Evolutionary conservation across 2,329 filamentous ascomycete genomes (phyloP).

Genomic region (Cercospora brassicicola): DNA sequence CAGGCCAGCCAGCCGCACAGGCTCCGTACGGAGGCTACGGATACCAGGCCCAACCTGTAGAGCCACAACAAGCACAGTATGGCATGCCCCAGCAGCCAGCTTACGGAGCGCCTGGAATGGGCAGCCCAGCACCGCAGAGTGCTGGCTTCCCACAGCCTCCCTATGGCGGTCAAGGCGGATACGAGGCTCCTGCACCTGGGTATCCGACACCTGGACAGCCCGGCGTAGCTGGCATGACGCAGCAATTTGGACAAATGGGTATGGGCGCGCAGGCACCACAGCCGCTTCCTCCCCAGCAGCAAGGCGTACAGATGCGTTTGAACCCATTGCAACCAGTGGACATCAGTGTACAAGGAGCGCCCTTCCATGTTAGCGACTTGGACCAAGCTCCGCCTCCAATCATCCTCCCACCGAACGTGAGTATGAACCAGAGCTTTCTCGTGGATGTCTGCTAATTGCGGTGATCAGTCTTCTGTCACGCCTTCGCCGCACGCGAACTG

Average conservation of each 20-base stretch:
- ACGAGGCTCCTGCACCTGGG: conserved; percentile 58
- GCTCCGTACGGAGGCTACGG: conserved; percentile 32
- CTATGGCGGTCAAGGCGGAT: conserved; percentile 54
- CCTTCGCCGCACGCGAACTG: conserved; percentile 90
- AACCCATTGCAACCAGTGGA: conserved; percentile 94
- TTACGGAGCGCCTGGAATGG: conserved; percentile 30
- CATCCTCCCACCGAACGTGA: conserved; percentile 85
- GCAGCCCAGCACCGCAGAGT: conserved; percentile 23
- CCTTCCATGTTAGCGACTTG: conserved; percentile 90
- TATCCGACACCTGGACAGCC: conserved; percentile 24
- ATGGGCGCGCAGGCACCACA: conserved; percentile 54
- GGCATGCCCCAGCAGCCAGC: conserved; percentile 38
- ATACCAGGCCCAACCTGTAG: conserved; percentile 47
- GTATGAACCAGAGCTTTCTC: conserved; percentile 40
- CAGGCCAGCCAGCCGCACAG: conserved; percentile 44
- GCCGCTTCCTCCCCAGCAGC: conserved; percentile 51
- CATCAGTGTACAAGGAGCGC: conserved; percentile 71
- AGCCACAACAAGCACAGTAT: conserved; percentile 35
- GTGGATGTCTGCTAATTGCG: not conserved
- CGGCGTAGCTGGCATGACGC: conserved; percentile 54
- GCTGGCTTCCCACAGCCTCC: conserved; percentile 43
- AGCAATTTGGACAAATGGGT: conserved; percentile 76
- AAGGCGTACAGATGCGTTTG: conserved; percentile 55
- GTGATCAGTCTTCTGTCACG: conserved; percentile 74
- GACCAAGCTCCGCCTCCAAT: conserved; percentile 90